phyloP scores from a whole-genome alignment of 176 grass and related monocot species.

The Oryza australiensis region DNA sequence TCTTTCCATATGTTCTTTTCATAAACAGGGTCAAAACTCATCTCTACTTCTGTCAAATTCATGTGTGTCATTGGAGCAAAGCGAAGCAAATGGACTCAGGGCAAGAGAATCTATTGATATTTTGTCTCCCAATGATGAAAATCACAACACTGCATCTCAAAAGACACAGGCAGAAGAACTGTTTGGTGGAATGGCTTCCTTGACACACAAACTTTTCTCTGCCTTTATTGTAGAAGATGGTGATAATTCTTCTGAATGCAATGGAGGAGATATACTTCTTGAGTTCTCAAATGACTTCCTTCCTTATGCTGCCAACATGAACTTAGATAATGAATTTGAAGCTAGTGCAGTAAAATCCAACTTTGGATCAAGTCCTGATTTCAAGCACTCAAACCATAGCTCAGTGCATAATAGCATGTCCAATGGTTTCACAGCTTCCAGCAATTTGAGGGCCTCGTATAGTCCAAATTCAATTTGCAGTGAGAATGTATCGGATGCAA shows the following conservation, averaged over 20 bases:
- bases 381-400: constrained; percentile 40
- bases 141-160: constrained; percentile 23
- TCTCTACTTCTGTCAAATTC: constrained; percentile 28
- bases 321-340: constrained; percentile 43
- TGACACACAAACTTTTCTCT: constrained; percentile 69
- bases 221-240: constrained; percentile 71
- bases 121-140: constrained; percentile 25
- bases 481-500: constrained; percentile 44
- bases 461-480: constrained; percentile 45
- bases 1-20: constrained; percentile 25
- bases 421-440: constrained; percentile 52
- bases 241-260: constrained; percentile 42
- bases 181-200: constrained; percentile 50
- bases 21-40: constrained; percentile 42
- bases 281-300: constrained; percentile 47
- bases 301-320: constrained; percentile 38
- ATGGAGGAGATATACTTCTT: constrained; percentile 36
- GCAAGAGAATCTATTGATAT: constrained; percentile 41
- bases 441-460: constrained; percentile 48
- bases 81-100: constrained; percentile 29
- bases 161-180: constrained; percentile 44
- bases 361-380: constrained; percentile 38
- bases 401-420: constrained; percentile 37
- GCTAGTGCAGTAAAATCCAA: constrained; percentile 24
- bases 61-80: constrained; percentile 41